Conservation (phyloP, 2,329 filamentous ascomycete species). For the Penicillium paneum region DNA sequence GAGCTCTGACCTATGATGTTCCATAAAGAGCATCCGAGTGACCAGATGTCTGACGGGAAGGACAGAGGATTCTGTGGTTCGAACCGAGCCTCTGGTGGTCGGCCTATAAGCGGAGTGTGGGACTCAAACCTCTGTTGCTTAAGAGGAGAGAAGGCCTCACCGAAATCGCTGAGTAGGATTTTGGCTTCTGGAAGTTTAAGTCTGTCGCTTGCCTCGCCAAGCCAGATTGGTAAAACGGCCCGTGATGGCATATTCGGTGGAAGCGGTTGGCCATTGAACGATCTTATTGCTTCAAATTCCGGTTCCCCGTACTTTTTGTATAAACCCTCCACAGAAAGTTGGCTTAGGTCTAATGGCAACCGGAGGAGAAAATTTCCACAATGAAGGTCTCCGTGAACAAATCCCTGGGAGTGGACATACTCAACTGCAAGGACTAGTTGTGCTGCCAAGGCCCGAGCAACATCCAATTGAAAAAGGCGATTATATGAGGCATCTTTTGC, state of each 20-base stretch:
- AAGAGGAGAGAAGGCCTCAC: slow-evolving; percentile 33
- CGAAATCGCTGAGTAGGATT: slow-evolving; percentile 38
- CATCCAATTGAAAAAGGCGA: slow-evolving; percentile 15
- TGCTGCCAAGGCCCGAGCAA: slow-evolving; percentile 14
- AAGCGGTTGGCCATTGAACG: slow-evolving; percentile 23
- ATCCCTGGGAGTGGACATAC: slow-evolving; percentile 20
- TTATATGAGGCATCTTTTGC: slow-evolving; percentile 15
- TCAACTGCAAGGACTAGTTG: slow-evolving; percentile 28
- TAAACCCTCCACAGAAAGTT: slow-evolving; percentile 18
- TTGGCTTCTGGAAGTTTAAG: slow-evolving; percentile 28
- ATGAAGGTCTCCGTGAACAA: slow-evolving; percentile 39
- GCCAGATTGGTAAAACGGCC: slow-evolving; percentile 33
- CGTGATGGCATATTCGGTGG: slow-evolving; percentile 30
- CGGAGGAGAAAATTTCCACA: slow-evolving; percentile 36
- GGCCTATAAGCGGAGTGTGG: slow-evolving; percentile 28
- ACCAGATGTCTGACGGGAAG: slow-evolving; percentile 42
- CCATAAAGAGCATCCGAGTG: slow-evolving; percentile 40
- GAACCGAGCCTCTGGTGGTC: slow-evolving; percentile 39
- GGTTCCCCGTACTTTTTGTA: slow-evolving; percentile 23
- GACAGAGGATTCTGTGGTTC: slow-evolving; percentile 34
- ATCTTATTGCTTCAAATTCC: slow-evolving; percentile 18
- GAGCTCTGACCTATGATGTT: slow-evolving; percentile 32
- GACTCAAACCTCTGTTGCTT: slow-evolving; percentile 26
- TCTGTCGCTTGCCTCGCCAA: slow-evolving; percentile 34
- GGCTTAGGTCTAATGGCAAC: slow-evolving; percentile 14